These are phyloP conservation scores for Dendrobium huoshanense DNA, from an alignment of 106 monocot species.

Conservation along the genomic window DNA sequence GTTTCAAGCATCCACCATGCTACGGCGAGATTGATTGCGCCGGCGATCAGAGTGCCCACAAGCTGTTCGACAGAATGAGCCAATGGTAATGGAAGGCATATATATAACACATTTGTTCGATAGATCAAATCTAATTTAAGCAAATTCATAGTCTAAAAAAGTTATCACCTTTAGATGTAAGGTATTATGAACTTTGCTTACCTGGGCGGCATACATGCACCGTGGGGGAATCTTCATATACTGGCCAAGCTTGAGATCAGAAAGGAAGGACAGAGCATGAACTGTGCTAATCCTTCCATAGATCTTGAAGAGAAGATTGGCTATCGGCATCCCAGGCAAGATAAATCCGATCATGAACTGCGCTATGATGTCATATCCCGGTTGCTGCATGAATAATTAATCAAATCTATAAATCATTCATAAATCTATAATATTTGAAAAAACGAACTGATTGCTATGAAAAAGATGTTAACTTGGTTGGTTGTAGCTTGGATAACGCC, in stretches of 20 bases:
- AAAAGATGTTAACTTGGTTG: too few species aligned
- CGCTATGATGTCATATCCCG: slow-evolving; percentile 92
- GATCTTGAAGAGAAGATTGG: slow-evolving; percentile 85
- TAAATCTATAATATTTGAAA: too few species aligned
- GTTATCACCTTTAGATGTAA: too few species aligned
- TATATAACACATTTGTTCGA: slow-evolving; percentile 30
- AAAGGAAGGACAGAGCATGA: slow-evolving; percentile 82
- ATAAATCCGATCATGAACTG: slow-evolving; percentile 91
- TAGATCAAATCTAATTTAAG: background rate
- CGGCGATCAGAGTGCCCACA: slow-evolving; percentile 69
- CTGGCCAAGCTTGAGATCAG: slow-evolving; percentile 90
- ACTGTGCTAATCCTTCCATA: slow-evolving; percentile 88
- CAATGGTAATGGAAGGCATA: too few species aligned
- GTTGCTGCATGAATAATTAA: slow-evolving; percentile 39
- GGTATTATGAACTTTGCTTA: slow-evolving; percentile 28
- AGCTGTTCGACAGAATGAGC: too few species aligned
- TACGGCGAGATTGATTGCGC: slow-evolving; percentile 63
- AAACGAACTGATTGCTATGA: too few species aligned
- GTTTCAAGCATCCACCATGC: slow-evolving; percentile 95
- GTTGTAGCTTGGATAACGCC: too few species aligned
- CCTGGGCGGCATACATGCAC: slow-evolving; percentile 72
- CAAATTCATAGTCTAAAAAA: background rate
- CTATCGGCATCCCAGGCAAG: slow-evolving; percentile 84
- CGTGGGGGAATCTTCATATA: slow-evolving; percentile 97
- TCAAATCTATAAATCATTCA: too few species aligned